phyloP scores from a whole-genome alignment of 768 basidiomycete genomes.

The Leccinum boreale region DNA sequence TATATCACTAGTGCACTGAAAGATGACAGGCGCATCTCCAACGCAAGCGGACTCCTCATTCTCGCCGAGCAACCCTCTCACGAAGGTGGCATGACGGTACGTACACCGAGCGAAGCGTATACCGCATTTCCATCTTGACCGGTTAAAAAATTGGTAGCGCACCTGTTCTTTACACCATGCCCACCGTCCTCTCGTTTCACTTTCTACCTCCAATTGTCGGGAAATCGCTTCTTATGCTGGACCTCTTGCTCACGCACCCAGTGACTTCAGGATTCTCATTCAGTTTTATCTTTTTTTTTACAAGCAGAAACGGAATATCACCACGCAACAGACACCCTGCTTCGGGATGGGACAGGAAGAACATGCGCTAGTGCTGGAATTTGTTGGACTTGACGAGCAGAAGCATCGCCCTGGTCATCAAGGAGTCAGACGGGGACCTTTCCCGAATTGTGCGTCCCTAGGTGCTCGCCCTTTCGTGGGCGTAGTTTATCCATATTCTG shows the following conservation, averaged over 20 bases:
- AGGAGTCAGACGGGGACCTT: slow-evolving; percentile 92
- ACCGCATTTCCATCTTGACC: neutral
- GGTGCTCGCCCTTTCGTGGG: neutral
- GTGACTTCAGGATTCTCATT: slow-evolving; percentile 79
- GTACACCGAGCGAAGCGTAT: too few relatives aligned
- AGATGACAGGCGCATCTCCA: too few relatives aligned
- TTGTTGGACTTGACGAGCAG: slow-evolving; percentile 86
- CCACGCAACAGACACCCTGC: slow-evolving; percentile 70
- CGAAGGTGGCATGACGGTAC: too few relatives aligned
- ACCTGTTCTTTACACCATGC: neutral
- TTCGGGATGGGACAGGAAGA: slow-evolving; percentile 81
- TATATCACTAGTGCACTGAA: too few relatives aligned
- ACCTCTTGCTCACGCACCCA: slow-evolving; percentile 68
- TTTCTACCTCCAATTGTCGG: slow-evolving; percentile 40
- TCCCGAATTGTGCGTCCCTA: slow-evolving; percentile 73
- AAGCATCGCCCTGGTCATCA: slow-evolving; percentile 90
- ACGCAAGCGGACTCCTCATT: too few relatives aligned
- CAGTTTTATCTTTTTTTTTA: slow-evolving; percentile 77
- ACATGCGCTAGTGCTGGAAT: slow-evolving; percentile 89
- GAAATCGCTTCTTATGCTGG: slow-evolving; percentile 50
- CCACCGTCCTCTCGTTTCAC: neutral
- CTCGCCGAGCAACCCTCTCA: too few relatives aligned
- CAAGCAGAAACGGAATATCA: slow-evolving; percentile 79
- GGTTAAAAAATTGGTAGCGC: neutral
- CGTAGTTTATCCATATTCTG: neutral